phyloP scores from a whole-genome alignment of 1,284 basidiomycete genomes.

The Sporisorium reilianum region DNA sequence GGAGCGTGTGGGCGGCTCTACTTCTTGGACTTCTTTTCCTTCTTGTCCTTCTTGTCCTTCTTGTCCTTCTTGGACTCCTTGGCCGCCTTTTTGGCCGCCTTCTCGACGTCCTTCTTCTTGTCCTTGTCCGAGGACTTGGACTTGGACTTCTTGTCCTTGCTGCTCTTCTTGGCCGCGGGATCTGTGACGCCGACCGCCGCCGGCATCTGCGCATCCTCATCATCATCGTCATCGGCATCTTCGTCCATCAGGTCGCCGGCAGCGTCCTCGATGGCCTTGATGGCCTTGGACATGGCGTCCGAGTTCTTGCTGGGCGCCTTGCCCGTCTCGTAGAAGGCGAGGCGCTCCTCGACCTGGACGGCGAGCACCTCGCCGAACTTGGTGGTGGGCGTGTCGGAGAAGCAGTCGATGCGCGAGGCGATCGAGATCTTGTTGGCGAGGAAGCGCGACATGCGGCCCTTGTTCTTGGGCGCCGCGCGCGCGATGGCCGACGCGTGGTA shows the following conservation, averaged over 20 bases:
- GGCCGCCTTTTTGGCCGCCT: constrained; percentile 60
- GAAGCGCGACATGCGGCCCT: constrained; percentile 99
- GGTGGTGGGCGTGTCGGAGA: constrained; percentile 50
- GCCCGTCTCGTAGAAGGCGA: constrained; percentile 56
- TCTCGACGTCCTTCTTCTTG: constrained; percentile 73
- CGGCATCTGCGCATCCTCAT: constrained; percentile 74
- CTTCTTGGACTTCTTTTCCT: constrained; percentile 60
- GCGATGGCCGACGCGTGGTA: constrained; percentile 91
- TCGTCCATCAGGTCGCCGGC: constrained; percentile 78
- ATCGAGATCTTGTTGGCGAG: constrained; percentile 92
- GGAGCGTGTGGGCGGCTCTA: neutral
- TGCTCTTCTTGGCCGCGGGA: constrained; percentile 70
- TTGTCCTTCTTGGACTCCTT: constrained; percentile 59
- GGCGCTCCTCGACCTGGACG: constrained; percentile 45
- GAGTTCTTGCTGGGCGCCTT: constrained; percentile 63
- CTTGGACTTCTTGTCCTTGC: constrained; percentile 76
- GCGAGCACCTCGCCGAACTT: constrained; percentile 64
- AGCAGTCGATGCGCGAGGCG: constrained; percentile 87
- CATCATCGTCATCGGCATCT: constrained; percentile 75
- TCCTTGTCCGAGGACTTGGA: too few relatives aligned
- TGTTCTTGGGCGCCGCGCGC: constrained; percentile 96
- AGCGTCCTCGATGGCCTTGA: constrained; percentile 81
- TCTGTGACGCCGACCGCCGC: constrained; percentile 57
- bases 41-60: constrained; percentile 59
- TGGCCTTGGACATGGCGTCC: constrained; percentile 80